These are phyloP conservation scores for Phytophthora cactorum DNA, from an alignment of 352 stramenopile genomes.

Conservation along the genomic window DNA sequence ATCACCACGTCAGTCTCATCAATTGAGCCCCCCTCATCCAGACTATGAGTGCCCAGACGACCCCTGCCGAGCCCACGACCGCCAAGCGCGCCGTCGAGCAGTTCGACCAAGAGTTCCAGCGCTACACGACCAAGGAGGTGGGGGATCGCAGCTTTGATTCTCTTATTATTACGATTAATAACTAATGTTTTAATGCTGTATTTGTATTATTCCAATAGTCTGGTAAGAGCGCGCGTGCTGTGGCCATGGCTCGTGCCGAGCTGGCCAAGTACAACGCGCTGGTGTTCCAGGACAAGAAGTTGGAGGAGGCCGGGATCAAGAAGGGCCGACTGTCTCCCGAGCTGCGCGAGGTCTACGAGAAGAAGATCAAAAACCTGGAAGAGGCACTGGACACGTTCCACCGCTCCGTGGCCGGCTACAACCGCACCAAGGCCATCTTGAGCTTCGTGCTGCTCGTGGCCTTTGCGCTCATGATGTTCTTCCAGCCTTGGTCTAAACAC, in stretches of 20 bases:
- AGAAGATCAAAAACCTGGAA: constrained; percentile 75
- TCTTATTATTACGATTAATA: neutral
- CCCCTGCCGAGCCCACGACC: constrained; percentile 28
- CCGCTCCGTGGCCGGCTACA: constrained; percentile 75
- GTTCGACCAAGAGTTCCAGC: constrained; percentile 88
- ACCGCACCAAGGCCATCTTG: constrained; percentile 75
- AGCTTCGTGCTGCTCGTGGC: constrained; percentile 52
- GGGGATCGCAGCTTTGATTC: neutral
- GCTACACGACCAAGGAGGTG: constrained; percentile 87
- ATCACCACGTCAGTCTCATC: constrained; percentile 8
- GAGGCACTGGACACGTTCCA: constrained; percentile 83
- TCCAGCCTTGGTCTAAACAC: constrained; percentile 73
- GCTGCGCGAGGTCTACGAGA: constrained; percentile 66
- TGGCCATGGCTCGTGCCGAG: constrained; percentile 80
- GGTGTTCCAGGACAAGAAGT: constrained; percentile 88
- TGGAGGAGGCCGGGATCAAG: constrained; percentile 70
- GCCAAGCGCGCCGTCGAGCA: constrained; percentile 65
- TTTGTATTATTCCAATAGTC: constrained; percentile 35
- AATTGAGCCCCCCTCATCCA: constrained; percentile 16
- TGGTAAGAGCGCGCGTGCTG: constrained; percentile 68
- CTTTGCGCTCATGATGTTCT: constrained; percentile 76
- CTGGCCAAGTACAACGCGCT: constrained; percentile 83
- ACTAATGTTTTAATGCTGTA: neutral
- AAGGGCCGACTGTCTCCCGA: constrained; percentile 65
- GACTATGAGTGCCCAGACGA: constrained; percentile 29